Evolutionary conservation across 2,329 filamentous ascomycete genomes (phyloP).

Genomic region (Fonsecaea monophora): DNA sequence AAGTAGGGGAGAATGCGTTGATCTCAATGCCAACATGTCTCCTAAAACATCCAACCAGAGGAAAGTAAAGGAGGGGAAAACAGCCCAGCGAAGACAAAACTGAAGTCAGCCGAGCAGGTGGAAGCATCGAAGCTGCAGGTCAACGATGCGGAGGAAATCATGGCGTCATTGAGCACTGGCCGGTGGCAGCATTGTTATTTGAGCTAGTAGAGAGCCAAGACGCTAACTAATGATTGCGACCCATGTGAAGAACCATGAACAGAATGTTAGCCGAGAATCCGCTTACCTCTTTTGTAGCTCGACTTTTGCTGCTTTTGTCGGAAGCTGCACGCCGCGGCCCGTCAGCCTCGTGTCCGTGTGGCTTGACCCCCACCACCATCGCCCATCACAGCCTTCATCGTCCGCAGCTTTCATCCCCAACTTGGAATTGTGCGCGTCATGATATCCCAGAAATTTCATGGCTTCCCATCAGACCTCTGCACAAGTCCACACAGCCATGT

Average conservation of each 20-base stretch:
- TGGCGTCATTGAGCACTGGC: constrained; percentile 4
- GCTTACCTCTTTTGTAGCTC: no score
- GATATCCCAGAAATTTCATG: constrained; percentile 19
- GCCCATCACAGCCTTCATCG: not conserved
- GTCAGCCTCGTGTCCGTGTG: constrained; percentile 7
- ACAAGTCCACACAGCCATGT: not conserved
- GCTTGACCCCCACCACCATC: not conserved
- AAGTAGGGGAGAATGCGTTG: not conserved
- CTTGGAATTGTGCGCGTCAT: constrained; percentile 19
- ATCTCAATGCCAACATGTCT: not conserved
- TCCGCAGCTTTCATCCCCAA: constrained; percentile 2
- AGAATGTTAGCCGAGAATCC: not conserved
- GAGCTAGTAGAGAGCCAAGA: not conserved
- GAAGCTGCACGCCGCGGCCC: not conserved
- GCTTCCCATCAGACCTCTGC: constrained; percentile 10
- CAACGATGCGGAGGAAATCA: not conserved
- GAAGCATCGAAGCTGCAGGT: not conserved
- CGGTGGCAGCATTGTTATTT: not conserved
- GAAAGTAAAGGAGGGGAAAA: constrained; percentile 2
- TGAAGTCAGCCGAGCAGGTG: not conserved
- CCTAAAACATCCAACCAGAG: not conserved
- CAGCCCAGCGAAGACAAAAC: not conserved
- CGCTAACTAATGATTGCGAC: not conserved
- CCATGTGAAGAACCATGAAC: not conserved
- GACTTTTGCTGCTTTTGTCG: not conserved